phyloP scores from a whole-genome alignment of 2,329 filamentous ascomycete species.

The Pyricularia pennisetigena region DNA sequence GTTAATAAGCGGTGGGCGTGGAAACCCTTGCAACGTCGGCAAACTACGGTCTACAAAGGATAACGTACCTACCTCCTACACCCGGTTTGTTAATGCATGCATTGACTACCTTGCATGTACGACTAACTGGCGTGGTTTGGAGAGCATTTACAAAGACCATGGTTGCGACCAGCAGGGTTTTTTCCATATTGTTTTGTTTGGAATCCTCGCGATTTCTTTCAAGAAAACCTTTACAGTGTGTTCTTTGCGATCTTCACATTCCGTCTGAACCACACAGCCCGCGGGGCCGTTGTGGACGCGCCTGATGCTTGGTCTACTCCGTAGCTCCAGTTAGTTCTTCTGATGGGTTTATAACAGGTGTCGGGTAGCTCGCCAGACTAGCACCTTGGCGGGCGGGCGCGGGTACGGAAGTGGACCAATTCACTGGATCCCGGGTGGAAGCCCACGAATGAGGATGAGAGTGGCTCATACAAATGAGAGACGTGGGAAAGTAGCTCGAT shows the following conservation, averaged over 20 bases:
- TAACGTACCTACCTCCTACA: background rate
- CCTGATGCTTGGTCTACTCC: background rate
- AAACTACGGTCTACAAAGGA: background rate
- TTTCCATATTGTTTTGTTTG: background rate
- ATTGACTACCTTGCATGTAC: background rate
- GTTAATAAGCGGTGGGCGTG: background rate
- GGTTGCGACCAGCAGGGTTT: background rate
- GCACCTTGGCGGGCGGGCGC: constrained; percentile 1
- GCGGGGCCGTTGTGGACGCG: background rate
- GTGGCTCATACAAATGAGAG: background rate
- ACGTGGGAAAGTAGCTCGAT: background rate
- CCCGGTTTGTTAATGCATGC: background rate
- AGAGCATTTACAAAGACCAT: background rate
- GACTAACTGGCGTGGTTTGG: background rate
- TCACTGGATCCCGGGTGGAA: background rate
- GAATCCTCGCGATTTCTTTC: background rate
- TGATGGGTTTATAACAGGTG: background rate
- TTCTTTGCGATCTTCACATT: background rate
- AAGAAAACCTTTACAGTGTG: background rate
- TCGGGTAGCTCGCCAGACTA: background rate
- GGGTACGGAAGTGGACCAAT: background rate
- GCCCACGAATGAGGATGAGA: background rate
- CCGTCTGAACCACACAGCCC: background rate
- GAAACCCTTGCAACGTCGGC: background rate
- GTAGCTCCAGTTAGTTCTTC: background rate